phyloP scores from a whole-genome alignment of 164 flowering plant genomes.

The Litsea cubeba region DNA sequence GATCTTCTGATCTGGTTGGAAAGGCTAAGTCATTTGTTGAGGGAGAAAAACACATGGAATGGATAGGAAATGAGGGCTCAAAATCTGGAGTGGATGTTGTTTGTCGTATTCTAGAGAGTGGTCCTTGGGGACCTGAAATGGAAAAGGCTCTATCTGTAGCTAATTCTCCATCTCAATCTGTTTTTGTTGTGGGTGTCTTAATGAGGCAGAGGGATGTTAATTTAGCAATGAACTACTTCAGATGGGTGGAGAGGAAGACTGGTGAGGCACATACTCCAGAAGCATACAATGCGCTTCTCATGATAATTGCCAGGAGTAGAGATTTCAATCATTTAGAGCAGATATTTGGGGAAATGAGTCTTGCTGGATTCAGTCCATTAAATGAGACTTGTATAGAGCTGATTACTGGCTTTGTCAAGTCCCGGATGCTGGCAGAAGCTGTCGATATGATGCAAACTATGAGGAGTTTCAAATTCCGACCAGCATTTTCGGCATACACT shows the following conservation, averaged over 20 bases:
- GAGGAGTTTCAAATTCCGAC: slow-evolving; percentile 80
- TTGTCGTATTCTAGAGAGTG: slow-evolving; percentile 51
- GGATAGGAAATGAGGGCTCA: slow-evolving; percentile 19
- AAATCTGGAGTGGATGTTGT: slow-evolving; percentile 44
- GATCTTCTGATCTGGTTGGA: slow-evolving; percentile 21
- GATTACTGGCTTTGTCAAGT: slow-evolving; percentile 48
- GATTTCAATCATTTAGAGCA: slow-evolving; percentile 47
- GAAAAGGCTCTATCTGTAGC: slow-evolving; percentile 45
- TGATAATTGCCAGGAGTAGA: slow-evolving; percentile 53
- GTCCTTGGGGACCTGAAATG: slow-evolving; percentile 60
- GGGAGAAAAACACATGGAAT: slow-evolving; percentile 15
- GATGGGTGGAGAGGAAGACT: slow-evolving; percentile 64
- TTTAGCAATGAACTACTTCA: slow-evolving; percentile 68
- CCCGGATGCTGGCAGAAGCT: slow-evolving; percentile 54
- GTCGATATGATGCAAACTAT: slow-evolving; percentile 60
- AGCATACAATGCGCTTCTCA: slow-evolving; percentile 68
- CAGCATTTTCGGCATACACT: slow-evolving; percentile 96
- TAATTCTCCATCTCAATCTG: slow-evolving; percentile 36
- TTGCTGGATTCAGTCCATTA: slow-evolving; percentile 70
- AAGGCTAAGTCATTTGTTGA: slow-evolving; percentile 11
- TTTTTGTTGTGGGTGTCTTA: slow-evolving; percentile 53
- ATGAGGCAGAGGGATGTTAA: slow-evolving; percentile 57
- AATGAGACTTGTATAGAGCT: slow-evolving; percentile 46
- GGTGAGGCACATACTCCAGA: slow-evolving; percentile 51
- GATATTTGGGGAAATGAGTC: slow-evolving; percentile 80